phyloP scores from a whole-genome alignment of 495 filamentous ascomycete species.

The Penicillium atrosanguineum region DNA sequence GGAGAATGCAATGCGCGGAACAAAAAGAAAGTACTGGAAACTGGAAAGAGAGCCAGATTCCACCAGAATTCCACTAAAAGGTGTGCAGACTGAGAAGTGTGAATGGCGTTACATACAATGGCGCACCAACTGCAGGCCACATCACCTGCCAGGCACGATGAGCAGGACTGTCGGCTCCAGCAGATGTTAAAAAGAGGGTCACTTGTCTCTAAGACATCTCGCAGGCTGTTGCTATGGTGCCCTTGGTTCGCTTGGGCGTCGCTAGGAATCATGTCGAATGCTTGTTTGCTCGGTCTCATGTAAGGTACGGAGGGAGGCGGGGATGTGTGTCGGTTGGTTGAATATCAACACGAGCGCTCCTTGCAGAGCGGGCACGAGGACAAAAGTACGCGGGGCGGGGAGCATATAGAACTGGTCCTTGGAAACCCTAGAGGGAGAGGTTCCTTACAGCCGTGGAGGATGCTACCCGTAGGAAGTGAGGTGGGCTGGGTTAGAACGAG shows the following conservation, averaged over 20 bases:
- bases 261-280: constrained; percentile 4
- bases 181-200: constrained; percentile 41
- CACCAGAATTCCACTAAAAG: neutral
- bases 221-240: constrained; percentile 6
- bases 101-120: constrained; percentile 38
- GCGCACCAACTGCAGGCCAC: constrained; percentile 54
- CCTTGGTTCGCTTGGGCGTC: neutral
- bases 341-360: neutral
- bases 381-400: neutral
- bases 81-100: neutral
- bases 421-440: neutral
- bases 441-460: no score
- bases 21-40: neutral
- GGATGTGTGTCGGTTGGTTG: neutral
- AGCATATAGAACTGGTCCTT: neutral
- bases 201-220: constrained; percentile 5
- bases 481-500: no score
- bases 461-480: no score
- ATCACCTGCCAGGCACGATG: constrained; percentile 36
- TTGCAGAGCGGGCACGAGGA: neutral
- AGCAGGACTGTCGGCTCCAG: constrained; percentile 48
- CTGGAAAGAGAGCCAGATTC: neutral
- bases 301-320: constrained; percentile 2
- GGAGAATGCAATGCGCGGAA: neutral
- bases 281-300: neutral